These are phyloP conservation scores for Hanseniaspora taiwanica DNA, from an alignment of 805 yeast genomes.

Conservation along the genomic window DNA sequence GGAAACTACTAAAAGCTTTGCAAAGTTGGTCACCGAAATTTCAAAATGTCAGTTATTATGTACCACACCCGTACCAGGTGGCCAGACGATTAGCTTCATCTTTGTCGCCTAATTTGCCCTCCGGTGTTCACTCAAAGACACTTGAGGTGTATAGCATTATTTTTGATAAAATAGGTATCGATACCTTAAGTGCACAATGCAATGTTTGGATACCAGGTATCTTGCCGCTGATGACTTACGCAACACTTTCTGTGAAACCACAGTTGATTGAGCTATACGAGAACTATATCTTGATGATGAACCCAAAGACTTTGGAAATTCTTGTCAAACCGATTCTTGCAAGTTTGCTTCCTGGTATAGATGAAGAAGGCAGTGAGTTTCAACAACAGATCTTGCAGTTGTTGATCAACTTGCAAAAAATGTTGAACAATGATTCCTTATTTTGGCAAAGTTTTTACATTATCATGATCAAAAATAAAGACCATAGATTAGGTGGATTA, in stretches of 20 bases:
- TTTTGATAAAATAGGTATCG: constrained; percentile 48
- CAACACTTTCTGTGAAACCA: constrained; percentile 80
- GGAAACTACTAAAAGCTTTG: constrained; percentile 64
- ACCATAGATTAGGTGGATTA: constrained; percentile 71
- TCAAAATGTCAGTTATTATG: constrained; percentile 31
- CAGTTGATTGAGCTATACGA: constrained; percentile 52
- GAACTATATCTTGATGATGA: constrained; percentile 39
- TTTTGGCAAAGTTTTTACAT: constrained; percentile 82
- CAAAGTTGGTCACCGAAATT: constrained; percentile 32
- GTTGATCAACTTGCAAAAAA: constrained; percentile 44
- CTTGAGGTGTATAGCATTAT: constrained; percentile 62
- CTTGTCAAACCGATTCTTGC: constrained; percentile 59
- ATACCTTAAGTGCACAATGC: constrained; percentile 41
- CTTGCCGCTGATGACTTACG: constrained; percentile 78
- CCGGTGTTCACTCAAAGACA: constrained; percentile 90
- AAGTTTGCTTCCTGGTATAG: constrained; percentile 75
- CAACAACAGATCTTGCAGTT: constrained; percentile 48
- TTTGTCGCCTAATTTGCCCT: constrained; percentile 68
- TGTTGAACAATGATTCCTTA: constrained; percentile 50
- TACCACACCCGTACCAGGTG: constrained; percentile 57
- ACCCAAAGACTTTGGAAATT: constrained; percentile 35
- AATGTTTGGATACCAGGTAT: constrained; percentile 84
- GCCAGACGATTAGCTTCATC: constrained; percentile 68
- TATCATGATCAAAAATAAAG: constrained; percentile 65
- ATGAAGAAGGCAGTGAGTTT: constrained; percentile 82